A percentile compares a stretch with the other conserved stretches of the same genome.
Evolutionary conservation across 306 rosid species (phyloP).

Genomic region (Casuarina glauca): DNA sequence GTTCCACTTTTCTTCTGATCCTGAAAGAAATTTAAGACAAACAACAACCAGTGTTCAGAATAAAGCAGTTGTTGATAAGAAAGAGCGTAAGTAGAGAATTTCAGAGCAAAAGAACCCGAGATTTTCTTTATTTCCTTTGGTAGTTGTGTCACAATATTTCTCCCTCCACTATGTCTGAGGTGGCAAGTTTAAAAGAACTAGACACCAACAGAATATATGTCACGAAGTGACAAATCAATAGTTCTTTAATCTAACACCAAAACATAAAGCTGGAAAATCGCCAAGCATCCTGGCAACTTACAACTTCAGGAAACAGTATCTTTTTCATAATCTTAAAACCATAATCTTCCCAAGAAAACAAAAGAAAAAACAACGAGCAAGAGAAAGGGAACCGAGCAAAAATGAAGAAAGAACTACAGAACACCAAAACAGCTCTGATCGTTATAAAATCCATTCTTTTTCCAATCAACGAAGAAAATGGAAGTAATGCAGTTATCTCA

Average conservation of each 20-base stretch:
- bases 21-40: constrained; percentile 45
- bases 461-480: too few relatives aligned
- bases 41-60: constrained; percentile 14
- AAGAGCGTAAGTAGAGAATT: neutral
- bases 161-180: neutral
- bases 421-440: too few relatives aligned
- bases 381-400: neutral
- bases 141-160: neutral
- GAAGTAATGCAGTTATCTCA: too few relatives aligned
- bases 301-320: neutral
- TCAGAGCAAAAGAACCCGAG: neutral
- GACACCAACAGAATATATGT: neutral
- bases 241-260: neutral
- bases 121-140: neutral
- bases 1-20: constrained; percentile 81
- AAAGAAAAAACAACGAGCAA: too few relatives aligned
- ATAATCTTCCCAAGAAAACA: neutral
- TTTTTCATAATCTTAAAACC: neutral
- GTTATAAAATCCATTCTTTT: too few relatives aligned
- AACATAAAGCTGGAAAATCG: neutral
- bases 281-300: neutral
- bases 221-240: neutral
- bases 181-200: neutral
- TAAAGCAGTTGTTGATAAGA: neutral
- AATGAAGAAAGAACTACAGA: too few relatives aligned